These are phyloP conservation scores for Aureobasidium melanogenum DNA, from an alignment of 2,329 filamentous ascomycete species.

Conservation along the genomic window DNA sequence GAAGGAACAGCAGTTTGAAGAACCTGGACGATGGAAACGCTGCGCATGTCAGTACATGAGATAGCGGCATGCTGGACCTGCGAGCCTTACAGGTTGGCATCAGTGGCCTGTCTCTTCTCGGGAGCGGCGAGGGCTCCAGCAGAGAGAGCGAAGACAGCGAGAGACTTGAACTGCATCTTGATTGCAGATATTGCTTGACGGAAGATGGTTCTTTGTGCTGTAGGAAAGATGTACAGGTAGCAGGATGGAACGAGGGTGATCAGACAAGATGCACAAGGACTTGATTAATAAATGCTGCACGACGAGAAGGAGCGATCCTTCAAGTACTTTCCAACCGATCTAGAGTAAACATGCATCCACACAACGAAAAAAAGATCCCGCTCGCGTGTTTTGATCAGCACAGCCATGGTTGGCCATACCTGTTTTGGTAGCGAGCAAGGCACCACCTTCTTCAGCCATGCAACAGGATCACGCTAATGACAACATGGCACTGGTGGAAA, in stretches of 20 bases:
- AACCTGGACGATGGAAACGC: constrained; percentile 32
- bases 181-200: not conserved
- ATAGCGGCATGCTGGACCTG: not conserved
- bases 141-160: constrained; percentile 20
- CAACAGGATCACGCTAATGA: not conserved
- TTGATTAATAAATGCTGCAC: not conserved
- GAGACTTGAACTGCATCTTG: constrained; percentile 22
- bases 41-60: constrained; percentile 15
- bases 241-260: not conserved
- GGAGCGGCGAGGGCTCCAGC: constrained; percentile 19
- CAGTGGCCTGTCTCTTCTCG: constrained; percentile 15
- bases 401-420: not conserved
- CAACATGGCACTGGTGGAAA: not conserved
- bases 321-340: constrained; percentile 3
- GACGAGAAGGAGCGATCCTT: constrained; percentile 5
- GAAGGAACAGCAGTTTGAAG: constrained; percentile 38
- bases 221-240: not conserved
- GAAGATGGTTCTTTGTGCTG: not conserved
- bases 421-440: not conserved
- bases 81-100: constrained; percentile 3
- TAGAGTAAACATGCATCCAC: not conserved
- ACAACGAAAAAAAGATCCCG: constrained; percentile 3
- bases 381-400: not conserved
- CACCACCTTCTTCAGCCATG: not conserved
- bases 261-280: not conserved